Evolutionary conservation across 192 early-diverging fungal genomes (phyloP).

Genomic region (Umbelopsis isabellina): DNA sequence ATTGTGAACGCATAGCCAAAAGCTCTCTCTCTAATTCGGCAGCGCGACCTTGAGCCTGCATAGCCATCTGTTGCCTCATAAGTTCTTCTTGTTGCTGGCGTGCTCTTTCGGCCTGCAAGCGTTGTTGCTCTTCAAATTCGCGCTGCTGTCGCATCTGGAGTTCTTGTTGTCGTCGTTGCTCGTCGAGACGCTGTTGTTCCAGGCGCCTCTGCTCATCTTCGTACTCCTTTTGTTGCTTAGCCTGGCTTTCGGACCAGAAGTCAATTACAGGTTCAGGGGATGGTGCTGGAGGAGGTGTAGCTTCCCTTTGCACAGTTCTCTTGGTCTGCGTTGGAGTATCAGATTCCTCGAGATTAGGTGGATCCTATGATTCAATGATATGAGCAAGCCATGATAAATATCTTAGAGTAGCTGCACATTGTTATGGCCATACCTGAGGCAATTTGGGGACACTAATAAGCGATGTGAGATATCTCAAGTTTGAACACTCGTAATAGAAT

Average conservation of each 20-base stretch:
- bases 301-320: constrained; percentile 40
- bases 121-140: constrained; percentile 78
- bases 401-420: neutral
- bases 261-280: constrained; percentile 63
- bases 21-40: constrained; percentile 84
- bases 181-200: constrained; percentile 60
- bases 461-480: constrained; percentile 89
- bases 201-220: constrained; percentile 67
- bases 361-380: constrained; percentile 46
- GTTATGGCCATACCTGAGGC: constrained; percentile 46
- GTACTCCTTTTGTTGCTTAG: constrained; percentile 64
- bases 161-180: constrained; percentile 65
- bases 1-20: constrained; percentile 72
- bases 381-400: neutral
- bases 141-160: constrained; percentile 71
- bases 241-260: constrained; percentile 63
- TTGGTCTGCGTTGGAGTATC: constrained; percentile 67
- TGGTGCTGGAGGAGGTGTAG: constrained; percentile 49
- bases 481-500: constrained; percentile 92
- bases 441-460: constrained; percentile 89
- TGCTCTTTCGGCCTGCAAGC: constrained; percentile 70
- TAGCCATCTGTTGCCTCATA: constrained; percentile 79
- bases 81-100: constrained; percentile 76
- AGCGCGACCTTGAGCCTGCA: constrained; percentile 75
- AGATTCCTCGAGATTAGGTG: constrained; percentile 82